Percentiles rank a stretch among this genome's conserved stretches.
These are phyloP conservation scores for Apiotrichum gracile DNA, from an alignment of 1,284 basidiomycete genomes.

Conservation along the genomic window DNA sequence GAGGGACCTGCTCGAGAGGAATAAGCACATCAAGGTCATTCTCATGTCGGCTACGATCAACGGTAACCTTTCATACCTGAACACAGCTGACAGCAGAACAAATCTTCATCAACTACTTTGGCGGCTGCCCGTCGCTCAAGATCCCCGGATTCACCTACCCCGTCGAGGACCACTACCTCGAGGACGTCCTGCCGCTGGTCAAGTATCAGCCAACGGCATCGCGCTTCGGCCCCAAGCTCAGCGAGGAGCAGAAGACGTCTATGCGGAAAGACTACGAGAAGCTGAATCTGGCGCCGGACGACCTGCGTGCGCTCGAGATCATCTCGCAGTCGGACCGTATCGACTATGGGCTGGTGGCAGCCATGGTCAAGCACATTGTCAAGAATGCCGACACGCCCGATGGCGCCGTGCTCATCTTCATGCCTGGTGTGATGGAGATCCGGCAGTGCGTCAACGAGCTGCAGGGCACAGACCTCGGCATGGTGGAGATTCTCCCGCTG, in stretches of 20 bases:
- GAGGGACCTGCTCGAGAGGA: slow-evolving; percentile 66
- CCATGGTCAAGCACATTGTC: slow-evolving; percentile 63
- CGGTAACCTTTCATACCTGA: slow-evolving; percentile 31
- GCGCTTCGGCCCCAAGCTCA: slow-evolving; percentile 49
- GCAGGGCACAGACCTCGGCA: slow-evolving; percentile 45
- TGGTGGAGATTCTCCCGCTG: slow-evolving; percentile 67
- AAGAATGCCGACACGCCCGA: slow-evolving; percentile 46
- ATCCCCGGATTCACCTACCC: slow-evolving; percentile 82
- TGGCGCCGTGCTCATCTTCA: slow-evolving; percentile 76
- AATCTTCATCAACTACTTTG: slow-evolving; percentile 72
- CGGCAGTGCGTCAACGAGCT: slow-evolving; percentile 71
- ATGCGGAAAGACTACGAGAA: slow-evolving; percentile 54
- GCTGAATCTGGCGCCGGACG: slow-evolving; percentile 55
- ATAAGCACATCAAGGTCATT: slow-evolving; percentile 60
- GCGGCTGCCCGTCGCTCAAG: slow-evolving; percentile 68
- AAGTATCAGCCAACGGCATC: slow-evolving; percentile 45
- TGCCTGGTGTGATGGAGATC: slow-evolving; percentile 83
- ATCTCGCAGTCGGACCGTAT: slow-evolving; percentile 61
- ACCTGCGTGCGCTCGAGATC: slow-evolving; percentile 57
- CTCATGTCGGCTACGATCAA: slow-evolving; percentile 71
- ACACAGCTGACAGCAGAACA: slow-evolving; percentile 49
- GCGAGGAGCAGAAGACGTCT: slow-evolving; percentile 52
- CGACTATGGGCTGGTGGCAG: slow-evolving; percentile 71
- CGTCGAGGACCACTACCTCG: slow-evolving; percentile 71
- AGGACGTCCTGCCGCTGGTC: slow-evolving; percentile 65